Percentiles rank a stretch among this genome's conserved stretches.
phyloP scores from a whole-genome alignment of 192 early-diverging fungal genomes.

The Backusella sp. region DNA sequence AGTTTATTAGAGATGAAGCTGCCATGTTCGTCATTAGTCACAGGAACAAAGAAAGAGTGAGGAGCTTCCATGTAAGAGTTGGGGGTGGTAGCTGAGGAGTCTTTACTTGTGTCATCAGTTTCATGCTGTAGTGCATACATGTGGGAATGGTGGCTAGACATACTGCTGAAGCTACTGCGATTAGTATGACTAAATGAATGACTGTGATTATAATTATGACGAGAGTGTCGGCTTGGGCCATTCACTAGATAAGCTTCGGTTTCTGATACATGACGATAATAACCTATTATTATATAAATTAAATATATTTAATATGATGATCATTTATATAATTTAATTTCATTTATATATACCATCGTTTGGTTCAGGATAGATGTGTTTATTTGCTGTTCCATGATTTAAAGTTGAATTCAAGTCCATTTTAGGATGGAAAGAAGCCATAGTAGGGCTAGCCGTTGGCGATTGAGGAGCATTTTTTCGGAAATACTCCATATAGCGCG shows the following conservation, averaged over 20 bases:
- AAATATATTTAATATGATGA: slow-evolving; percentile 3
- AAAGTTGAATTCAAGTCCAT: background rate
- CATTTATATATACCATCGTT: background rate
- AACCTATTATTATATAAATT: slow-evolving; percentile 1
- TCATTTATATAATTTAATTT: background rate
- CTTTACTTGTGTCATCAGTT: slow-evolving; percentile 8
- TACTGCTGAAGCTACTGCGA: slow-evolving; percentile 10
- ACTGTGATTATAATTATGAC: background rate
- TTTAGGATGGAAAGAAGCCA: background rate
- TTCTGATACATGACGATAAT: slow-evolving; percentile 1
- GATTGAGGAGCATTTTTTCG: background rate
- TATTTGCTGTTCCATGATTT: background rate
- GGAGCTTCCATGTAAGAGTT: background rate
- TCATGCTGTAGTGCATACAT: slow-evolving; percentile 1
- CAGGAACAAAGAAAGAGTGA: background rate
- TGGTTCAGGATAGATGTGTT: background rate
- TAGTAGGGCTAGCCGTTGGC: background rate
- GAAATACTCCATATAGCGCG: background rate
- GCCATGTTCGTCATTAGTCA: slow-evolving; percentile 1
- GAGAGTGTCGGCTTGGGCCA: background rate
- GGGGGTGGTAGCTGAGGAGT: background rate
- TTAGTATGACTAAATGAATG: slow-evolving; percentile 3
- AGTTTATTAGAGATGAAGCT: slow-evolving; percentile 7
- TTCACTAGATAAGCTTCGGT: background rate
- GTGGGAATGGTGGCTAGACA: slow-evolving; percentile 12